Percentiles rank a stretch among this genome's conserved stretches.
These are phyloP conservation scores for Albugo laibachii DNA, from an alignment of 352 stramenopile genomes.

Conservation along the genomic window DNA sequence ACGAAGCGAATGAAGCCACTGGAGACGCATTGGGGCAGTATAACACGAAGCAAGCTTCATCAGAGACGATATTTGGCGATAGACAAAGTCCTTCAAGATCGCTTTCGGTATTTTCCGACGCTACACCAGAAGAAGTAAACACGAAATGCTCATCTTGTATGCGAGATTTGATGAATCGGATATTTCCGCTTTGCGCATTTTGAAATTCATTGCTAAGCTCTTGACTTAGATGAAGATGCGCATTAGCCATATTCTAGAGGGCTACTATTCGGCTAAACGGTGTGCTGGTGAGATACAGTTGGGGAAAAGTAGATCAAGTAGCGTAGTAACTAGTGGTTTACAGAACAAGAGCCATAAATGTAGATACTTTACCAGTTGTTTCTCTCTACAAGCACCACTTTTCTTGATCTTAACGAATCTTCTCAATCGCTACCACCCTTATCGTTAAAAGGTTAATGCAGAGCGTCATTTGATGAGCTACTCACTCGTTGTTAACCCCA, in stretches of 20 bases:
- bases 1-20: slow-evolving; percentile 20
- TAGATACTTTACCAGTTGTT: too few species aligned
- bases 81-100: slow-evolving; percentile 20
- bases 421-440: too few species aligned
- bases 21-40: slow-evolving; percentile 20
- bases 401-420: too few species aligned
- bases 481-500: too few species aligned
- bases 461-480: too few species aligned
- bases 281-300: too few species aligned
- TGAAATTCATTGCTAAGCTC: slow-evolving; percentile 54
- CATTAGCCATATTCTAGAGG: slow-evolving; percentile 26
- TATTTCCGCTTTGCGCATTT: slow-evolving; percentile 38
- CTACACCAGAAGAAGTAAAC: slow-evolving; percentile 17
- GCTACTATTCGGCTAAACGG: not conserved
- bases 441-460: too few species aligned
- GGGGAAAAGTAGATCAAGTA: too few species aligned
- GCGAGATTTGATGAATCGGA: slow-evolving; percentile 44
- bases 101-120: slow-evolving; percentile 16
- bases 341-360: too few species aligned
- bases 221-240: slow-evolving; percentile 27
- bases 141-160: slow-evolving; percentile 48
- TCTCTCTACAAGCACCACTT: too few species aligned
- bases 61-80: slow-evolving; percentile 8
- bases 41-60: slow-evolving; percentile 50
- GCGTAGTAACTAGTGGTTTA: too few species aligned